A percentile compares a stretch with the other conserved stretches of the same genome.
Conservation (phyloP, 768 basidiomycete genomes). For the Suillus bovinus region DNA sequence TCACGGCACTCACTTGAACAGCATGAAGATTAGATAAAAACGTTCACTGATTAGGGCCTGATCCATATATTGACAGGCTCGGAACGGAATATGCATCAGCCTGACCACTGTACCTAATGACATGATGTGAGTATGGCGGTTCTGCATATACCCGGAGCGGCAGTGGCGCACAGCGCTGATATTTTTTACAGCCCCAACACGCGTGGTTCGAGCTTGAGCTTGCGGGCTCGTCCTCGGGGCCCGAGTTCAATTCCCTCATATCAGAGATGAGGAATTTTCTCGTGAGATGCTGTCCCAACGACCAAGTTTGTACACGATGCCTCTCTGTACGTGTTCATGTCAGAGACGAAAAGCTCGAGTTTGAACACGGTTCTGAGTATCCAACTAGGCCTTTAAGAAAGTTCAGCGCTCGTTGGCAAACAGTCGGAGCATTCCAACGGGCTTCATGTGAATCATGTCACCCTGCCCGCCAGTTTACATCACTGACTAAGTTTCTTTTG, state of each 20-base stretch:
- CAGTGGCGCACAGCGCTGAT: background rate
- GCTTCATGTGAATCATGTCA: background rate
- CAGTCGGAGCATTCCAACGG: background rate
- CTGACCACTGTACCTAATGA: background rate
- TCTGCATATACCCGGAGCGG: background rate
- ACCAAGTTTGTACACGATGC: background rate
- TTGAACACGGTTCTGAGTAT: background rate
- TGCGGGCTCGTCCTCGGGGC: background rate
- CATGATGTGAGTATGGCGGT: background rate
- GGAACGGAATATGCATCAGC: background rate
- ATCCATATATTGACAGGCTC: background rate
- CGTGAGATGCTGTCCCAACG: background rate
- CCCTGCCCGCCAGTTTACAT: too few species aligned
- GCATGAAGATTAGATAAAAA: too few species aligned
- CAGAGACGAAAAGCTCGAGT: background rate
- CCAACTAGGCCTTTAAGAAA: background rate
- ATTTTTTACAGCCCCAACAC: background rate
- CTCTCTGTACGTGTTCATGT: background rate
- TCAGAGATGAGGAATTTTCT: background rate
- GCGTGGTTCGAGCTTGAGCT: background rate
- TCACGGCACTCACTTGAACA: too few species aligned
- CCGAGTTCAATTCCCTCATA: background rate
- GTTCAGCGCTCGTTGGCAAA: background rate
- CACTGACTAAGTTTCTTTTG: background rate
- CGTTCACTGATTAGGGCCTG: too few species aligned